Base-by-base conservation (phyloP, 2,329 filamentous ascomycete genomes). In the Xylariaceae sp. region DNA sequence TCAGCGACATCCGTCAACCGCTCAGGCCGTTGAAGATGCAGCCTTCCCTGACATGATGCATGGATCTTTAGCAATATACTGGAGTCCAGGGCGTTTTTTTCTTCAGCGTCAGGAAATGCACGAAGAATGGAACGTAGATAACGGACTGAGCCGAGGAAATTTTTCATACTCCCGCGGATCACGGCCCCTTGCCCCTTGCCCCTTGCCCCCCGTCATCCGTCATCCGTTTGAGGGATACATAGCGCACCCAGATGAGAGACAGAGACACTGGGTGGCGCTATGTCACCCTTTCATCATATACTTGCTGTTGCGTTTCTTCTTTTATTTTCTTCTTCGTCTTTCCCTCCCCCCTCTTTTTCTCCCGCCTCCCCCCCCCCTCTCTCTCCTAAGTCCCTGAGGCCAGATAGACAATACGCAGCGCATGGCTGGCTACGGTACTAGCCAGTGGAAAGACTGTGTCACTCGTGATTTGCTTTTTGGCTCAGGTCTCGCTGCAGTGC, bases 381-480 rank as follows among this genome's bases (percentile, higher is more conserved):
- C 37, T 42, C 37, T 15, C 18, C 48, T 50, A 30, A 7, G 49
- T 51, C 34, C 49, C n/a, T 23, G 11, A 51, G 3, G 3, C 11
- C 37, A 42, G 42, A 35, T 23, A 35, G 49, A 51, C 49, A 34
- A 23, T 23, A 50, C 30, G 48, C 48, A 23, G 13, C 11, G 48
- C 30, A 30, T 11, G 48, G 17, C n/a, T 4, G 18, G 23, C 23
- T 30, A 30, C 23, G 23, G 23, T 4, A 48, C 48, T 50, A 13
- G 34, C 49, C 42, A 44, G 30, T 34, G 3, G 9, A 52, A 6
- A 23, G 23, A 2, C 45, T 53, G n/a, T 57, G 44, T 56, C 58
- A 52, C 34, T 58, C 49, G 42, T 51, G 3, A 34, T 57, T 64
- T 64, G 13, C 53, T 59, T 62, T 56, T 64, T 59, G 51, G 30